phyloP scores from a whole-genome alignment of 768 basidiomycete species.

The Suillus occidentalis region DNA sequence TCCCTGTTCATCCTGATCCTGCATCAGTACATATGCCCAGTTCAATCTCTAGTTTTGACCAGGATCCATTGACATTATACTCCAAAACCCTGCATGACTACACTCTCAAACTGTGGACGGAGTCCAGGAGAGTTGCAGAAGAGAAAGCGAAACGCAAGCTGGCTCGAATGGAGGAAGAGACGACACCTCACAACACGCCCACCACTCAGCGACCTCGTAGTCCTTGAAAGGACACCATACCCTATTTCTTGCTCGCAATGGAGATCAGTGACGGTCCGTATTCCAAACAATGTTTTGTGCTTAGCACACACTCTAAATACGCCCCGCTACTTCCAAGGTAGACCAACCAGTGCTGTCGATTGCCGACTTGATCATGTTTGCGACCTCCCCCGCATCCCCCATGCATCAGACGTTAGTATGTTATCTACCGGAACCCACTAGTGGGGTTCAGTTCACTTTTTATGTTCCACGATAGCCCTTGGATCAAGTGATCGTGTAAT shows the following conservation, averaged over 20 bases:
- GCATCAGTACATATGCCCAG: conserved; percentile 10
- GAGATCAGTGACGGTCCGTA: not conserved
- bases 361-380: not conserved
- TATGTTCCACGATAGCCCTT: not conserved
- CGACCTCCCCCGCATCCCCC: not conserved
- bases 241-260: not conserved
- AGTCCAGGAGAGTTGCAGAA: conserved; percentile 60
- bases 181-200: conserved; percentile 13
- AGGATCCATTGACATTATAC: conserved; percentile 50
- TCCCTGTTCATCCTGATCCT: conserved; percentile 5
- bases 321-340: not conserved
- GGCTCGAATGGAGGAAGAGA: conserved; percentile 26
- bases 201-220: conserved; percentile 4
- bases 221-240: not conserved
- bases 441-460: not conserved
- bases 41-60: conserved; percentile 11
- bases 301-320: not conserved
- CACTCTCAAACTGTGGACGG: conserved; percentile 65
- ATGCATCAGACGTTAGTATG: not conserved
- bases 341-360: not conserved
- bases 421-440: not conserved
- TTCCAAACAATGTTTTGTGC: not conserved
- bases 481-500: not conserved
- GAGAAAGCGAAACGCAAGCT: conserved; percentile 41
- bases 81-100: conserved; percentile 67